These are phyloP conservation scores for Solanum commersonii DNA, from an alignment of 257 asterid species.

Conservation along the genomic window DNA sequence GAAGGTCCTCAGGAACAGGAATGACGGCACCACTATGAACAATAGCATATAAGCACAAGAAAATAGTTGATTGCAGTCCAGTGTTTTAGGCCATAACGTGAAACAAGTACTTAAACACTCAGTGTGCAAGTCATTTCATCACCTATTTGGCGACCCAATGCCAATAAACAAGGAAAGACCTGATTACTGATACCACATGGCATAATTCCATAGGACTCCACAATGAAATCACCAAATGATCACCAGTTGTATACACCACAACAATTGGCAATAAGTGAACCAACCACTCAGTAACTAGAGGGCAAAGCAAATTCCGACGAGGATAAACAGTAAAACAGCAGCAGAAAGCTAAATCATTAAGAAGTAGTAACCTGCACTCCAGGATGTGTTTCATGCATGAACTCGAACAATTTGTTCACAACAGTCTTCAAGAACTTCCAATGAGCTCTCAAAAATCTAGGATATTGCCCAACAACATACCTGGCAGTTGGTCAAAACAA, in stretches of 20 bases:
- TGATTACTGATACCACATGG: not conserved
- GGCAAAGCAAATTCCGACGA: not conserved
- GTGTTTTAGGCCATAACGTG: not conserved
- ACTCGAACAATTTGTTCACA: conserved; percentile 94
- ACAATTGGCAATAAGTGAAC: not conserved
- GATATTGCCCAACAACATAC: conserved; percentile 99
- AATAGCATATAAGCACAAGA: not conserved
- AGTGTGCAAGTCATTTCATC: not conserved
- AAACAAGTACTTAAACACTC: not conserved
- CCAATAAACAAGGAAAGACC: not conserved
- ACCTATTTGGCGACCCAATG: not conserved
- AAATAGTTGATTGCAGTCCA: not conserved
- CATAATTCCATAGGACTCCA: not conserved
- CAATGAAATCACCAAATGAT: not conserved
- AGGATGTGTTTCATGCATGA: conserved; percentile 99
- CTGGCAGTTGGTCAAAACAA: conserved; percentile 23
- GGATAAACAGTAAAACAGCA: not conserved
- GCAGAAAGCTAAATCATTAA: not conserved
- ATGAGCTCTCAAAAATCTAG: conserved; percentile 96
- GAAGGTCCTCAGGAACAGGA: not conserved
- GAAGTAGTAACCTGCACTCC: conserved; percentile 78
- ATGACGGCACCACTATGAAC: not conserved
- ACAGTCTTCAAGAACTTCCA: conserved; percentile 99
- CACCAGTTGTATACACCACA: not conserved
- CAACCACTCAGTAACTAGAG: not conserved